Percentiles rank a stretch among this genome's conserved stretches.
phyloP scores from a whole-genome alignment of 176 grass and related monocot genomes.

The Chrysopogon serrulatus region DNA sequence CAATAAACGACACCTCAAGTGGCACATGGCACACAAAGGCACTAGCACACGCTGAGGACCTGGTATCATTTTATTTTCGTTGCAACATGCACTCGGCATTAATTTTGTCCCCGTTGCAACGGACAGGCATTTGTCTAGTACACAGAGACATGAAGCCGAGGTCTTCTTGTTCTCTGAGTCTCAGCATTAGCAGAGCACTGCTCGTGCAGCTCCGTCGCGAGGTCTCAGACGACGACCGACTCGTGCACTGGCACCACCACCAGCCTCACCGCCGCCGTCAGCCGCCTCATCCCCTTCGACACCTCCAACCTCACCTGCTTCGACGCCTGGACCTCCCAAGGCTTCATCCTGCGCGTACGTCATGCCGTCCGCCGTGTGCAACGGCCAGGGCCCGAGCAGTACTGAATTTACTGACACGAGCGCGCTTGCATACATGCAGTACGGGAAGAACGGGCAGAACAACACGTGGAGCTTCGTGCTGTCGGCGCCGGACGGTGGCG shows the following conservation, averaged over 20 bases:
- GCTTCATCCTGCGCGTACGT: conserved; percentile 59
- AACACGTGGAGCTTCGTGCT: conserved; percentile 63
- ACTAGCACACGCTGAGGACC: no score
- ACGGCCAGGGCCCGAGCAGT: background rate
- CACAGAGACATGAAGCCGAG: conserved; percentile 3
- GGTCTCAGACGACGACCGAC: conserved; percentile 24
- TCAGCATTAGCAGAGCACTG: background rate
- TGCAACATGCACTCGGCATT: no score
- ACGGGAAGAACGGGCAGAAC: conserved; percentile 28
- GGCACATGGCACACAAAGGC: no score
- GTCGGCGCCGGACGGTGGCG: conserved; percentile 55
- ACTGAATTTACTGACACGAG: background rate
- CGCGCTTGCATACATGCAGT: conserved; percentile 16
- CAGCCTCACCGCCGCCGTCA: conserved; percentile 24
- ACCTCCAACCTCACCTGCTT: conserved; percentile 56
- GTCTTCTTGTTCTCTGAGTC: background rate
- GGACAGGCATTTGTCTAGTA: no score
- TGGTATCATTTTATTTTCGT: no score
- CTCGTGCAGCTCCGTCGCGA: background rate
- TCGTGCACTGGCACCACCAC: conserved; percentile 33
- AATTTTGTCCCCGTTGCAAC: no score
- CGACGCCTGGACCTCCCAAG: conserved; percentile 44
- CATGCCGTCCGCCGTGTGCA: background rate
- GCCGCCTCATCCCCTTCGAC: conserved; percentile 53
- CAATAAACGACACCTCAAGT: no score